Evolutionary conservation across 2,329 filamentous ascomycete genomes (phyloP).

Genomic region (Zarea fungicola): DNA sequence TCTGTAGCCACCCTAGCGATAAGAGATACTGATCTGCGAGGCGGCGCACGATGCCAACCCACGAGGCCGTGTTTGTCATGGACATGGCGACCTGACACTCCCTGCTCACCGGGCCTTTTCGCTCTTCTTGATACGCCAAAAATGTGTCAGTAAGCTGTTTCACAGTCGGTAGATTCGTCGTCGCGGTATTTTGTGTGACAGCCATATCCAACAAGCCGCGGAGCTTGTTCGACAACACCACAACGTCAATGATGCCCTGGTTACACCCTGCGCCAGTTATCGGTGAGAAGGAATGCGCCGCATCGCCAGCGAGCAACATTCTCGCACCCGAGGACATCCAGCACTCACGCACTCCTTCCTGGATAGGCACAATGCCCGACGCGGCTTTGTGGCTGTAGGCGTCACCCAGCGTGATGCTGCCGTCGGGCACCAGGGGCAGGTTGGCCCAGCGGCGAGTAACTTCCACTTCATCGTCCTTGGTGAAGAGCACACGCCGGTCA

Average conservation of each 20-base stretch:
- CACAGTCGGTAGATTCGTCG: not conserved
- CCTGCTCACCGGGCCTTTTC: not conserved
- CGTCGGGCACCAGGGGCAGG: conserved; percentile 20
- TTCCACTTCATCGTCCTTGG: conserved; percentile 23
- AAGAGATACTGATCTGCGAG: conserved; percentile 21
- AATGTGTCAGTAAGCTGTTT: not conserved
- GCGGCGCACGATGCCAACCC: conserved; percentile 13
- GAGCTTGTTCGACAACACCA: conserved; percentile 22
- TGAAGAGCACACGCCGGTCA: conserved; percentile 22
- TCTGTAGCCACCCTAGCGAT: conserved; percentile 12
- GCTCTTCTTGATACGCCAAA: conserved; percentile 9
- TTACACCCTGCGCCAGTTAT: conserved; percentile 27
- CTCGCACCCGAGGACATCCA: conserved; percentile 22
- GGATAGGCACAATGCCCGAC: conserved; percentile 21
- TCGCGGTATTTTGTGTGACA: too few species aligned
- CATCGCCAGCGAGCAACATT: conserved; percentile 27
- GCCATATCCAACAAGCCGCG: conserved; percentile 11
- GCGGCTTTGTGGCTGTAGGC: conserved; percentile 16
- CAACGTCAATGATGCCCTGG: conserved; percentile 25
- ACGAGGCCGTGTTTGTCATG: not conserved
- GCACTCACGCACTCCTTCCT: conserved; percentile 25
- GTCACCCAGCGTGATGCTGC: conserved; percentile 22
- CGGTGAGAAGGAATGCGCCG: conserved; percentile 29
- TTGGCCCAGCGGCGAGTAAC: conserved; percentile 21
- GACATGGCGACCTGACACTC: not conserved